Evolutionary conservation across 805 yeast genomes (phyloP).

Genomic region (Lipomyces starkeyi): DNA sequence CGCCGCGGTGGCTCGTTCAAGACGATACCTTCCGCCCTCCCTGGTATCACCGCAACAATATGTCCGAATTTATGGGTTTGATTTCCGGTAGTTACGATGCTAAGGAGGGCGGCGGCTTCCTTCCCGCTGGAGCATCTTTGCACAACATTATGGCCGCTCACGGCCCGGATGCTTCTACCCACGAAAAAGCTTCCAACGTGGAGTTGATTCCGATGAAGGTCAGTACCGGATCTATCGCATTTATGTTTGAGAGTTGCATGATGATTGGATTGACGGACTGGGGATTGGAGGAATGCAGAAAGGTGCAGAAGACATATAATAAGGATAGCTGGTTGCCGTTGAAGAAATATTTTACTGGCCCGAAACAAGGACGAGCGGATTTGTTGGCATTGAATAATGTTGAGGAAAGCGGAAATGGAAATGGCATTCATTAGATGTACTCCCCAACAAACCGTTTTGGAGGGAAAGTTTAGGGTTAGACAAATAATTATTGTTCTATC

Average conservation of each 20-base stretch:
- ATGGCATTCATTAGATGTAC: background rate
- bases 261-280: slow-evolving; percentile 41
- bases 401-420: background rate
- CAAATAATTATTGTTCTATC: too few species aligned
- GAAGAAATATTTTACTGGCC: slow-evolving; percentile 24
- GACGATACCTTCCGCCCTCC: slow-evolving; percentile 44
- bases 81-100: slow-evolving; percentile 28
- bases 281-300: slow-evolving; percentile 32
- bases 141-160: slow-evolving; percentile 43
- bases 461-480: background rate
- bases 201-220: slow-evolving; percentile 38
- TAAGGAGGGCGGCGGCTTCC: slow-evolving; percentile 39
- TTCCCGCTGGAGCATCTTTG: slow-evolving; percentile 44
- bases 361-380: slow-evolving; percentile 16
- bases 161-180: slow-evolving; percentile 41
- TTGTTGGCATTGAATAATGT: background rate
- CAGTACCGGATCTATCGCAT: slow-evolving; percentile 42
- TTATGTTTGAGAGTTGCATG: slow-evolving; percentile 42
- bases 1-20: slow-evolving; percentile 44
- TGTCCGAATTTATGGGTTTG: slow-evolving; percentile 42
- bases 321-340: slow-evolving; percentile 37
- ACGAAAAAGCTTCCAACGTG: slow-evolving; percentile 38
- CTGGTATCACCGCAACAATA: slow-evolving; percentile 43
- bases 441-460: background rate
- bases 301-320: slow-evolving; percentile 38